Evolutionary conservation across 2,329 filamentous ascomycete genomes (phyloP), one percentile per base, ranked within the genome.

Genomic region (Fusarium hostae): DNA sequence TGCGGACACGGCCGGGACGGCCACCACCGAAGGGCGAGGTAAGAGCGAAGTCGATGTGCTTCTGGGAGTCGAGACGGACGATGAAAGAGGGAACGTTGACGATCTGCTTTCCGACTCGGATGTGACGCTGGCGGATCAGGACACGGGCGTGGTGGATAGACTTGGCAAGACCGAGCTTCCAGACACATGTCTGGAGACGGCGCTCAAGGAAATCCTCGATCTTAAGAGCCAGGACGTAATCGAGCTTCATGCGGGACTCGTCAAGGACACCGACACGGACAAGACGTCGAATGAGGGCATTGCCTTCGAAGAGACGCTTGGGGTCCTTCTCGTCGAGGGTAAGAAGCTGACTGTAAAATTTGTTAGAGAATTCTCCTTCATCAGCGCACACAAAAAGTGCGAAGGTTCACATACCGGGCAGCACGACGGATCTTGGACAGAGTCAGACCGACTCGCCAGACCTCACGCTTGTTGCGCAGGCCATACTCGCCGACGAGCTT

Each of bases 341-440:
- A 85, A 99, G 92, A 83, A 99, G 94, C 90, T 98, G 93, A 97
- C 95, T 98, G 82, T 48, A n/a, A 45, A 20, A 1, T 5, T 18
- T 20, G 61, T 82, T 76, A 81, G 78, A 71, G 48, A n/a, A 28
- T 35, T 34, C 18, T 12, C 18, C 54, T 35, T 24, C 13, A 39
- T 35, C 59, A 35, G 32, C 35, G 39, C 48, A 56, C 55, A n/a
- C 20, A 44, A 20, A 47, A 58, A 55, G 41, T 50, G 34, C 30
- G 13, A 28, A 56, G 9, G 47, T 41, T 30, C 37, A 70, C 82
- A 68, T 93, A 98, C 95, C 96, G 96, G 85, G 96, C 96, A 92
- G 96, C 96, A 97, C 96, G 96, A 95, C 96, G 96, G 83, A 99
- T 99, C 92, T 98, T 98, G 89, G 96, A 98, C 84, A 99, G 92